These are phyloP conservation scores for Termitomyces sp. DNA, from an alignment of 768 basidiomycete genomes.

Conservation along the genomic window DNA sequence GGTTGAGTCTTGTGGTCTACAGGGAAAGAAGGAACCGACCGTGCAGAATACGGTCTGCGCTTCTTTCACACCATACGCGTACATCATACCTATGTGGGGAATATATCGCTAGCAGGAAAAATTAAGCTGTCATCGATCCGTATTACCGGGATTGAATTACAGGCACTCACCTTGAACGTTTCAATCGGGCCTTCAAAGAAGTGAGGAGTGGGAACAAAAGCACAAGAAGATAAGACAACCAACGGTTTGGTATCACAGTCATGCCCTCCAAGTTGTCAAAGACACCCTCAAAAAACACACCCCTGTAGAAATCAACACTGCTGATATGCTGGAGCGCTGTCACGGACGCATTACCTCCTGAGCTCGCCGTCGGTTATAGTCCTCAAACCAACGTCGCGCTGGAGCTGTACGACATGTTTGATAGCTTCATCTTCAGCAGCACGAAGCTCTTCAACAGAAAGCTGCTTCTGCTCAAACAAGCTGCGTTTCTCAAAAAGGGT, in stretches of 20 bases:
- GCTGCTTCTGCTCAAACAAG: constrained; percentile 40
- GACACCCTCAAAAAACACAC: constrained; percentile 62
- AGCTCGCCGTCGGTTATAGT: constrained; percentile 66
- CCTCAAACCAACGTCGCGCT: constrained; percentile 53
- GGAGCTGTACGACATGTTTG: constrained; percentile 49
- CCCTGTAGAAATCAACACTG: constrained; percentile 30
- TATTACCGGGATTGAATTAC: background rate
- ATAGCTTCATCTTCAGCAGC: constrained; percentile 54
- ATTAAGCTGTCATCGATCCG: background rate
- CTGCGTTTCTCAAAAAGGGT: constrained; percentile 48
- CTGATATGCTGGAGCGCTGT: background rate
- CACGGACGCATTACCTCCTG: constrained; percentile 27
- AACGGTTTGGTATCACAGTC: constrained; percentile 50
- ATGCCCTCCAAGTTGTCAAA: constrained; percentile 69
- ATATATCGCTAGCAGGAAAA: constrained; percentile 36
- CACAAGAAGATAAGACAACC: constrained; percentile 12
- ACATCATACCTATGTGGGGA: constrained; percentile 45
- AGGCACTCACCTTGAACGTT: constrained; percentile 47
- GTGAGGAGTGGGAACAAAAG: constrained; percentile 7
- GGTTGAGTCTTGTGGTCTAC: constrained; percentile 21
- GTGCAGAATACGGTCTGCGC: constrained; percentile 42
- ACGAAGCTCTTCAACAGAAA: constrained; percentile 42
- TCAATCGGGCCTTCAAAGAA: constrained; percentile 37
- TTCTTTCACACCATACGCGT: constrained; percentile 37
- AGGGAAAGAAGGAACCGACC: constrained; percentile 24